Conservation (phyloP, 345 rosid species). For the Pistacia integerrima region DNA sequence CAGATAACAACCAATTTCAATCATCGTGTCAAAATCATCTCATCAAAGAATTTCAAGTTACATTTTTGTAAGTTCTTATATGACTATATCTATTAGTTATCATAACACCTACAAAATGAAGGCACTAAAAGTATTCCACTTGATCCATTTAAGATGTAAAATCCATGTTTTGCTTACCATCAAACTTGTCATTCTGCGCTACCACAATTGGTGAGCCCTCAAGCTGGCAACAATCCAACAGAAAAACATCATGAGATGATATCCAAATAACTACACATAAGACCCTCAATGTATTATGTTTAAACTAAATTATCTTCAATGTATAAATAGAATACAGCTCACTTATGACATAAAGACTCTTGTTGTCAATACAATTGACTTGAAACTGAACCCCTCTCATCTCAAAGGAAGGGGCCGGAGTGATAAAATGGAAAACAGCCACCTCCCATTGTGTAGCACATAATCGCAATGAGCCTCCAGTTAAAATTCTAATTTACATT, state of each 20-base stretch:
- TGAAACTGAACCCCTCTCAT: no score
- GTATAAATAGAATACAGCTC: neutral
- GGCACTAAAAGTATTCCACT: neutral
- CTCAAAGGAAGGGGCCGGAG: no score
- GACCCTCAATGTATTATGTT: neutral
- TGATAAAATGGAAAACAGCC: no score
- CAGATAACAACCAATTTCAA: neutral
- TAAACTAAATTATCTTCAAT: neutral
- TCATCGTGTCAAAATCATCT: neutral
- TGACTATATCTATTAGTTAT: neutral
- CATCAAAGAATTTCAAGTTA: neutral
- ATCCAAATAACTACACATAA: neutral
- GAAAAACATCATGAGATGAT: conserved; percentile 11
- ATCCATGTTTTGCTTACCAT: conserved; percentile 51
- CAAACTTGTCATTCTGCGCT: conserved; percentile 92
- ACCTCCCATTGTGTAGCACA: no score
- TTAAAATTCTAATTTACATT: no score
- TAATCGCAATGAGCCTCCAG: no score
- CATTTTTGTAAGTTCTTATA: neutral
- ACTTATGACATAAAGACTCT: neutral
- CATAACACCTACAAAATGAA: neutral
- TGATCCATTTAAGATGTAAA: neutral
- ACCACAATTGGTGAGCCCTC: conserved; percentile 91
- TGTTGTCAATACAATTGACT: no score
- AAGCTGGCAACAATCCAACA: conserved; percentile 56